Conservation (phyloP, 1,284 basidiomycete genomes). For the Leccinum fallax region DNA sequence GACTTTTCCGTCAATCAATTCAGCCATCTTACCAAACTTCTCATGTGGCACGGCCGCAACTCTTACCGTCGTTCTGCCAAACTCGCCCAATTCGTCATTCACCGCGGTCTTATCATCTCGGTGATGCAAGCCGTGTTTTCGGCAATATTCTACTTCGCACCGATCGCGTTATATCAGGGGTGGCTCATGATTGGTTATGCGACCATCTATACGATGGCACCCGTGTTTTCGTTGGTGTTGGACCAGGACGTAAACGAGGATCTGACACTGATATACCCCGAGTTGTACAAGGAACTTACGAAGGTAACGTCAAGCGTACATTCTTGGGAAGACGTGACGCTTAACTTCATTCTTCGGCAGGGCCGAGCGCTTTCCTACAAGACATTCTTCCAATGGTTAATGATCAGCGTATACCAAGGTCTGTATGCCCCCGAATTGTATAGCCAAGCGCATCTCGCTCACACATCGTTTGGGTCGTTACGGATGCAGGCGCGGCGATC, state of each 20-base stretch:
- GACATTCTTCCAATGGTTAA: conserved; percentile 98
- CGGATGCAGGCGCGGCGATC: conserved; percentile 81
- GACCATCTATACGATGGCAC: conserved; percentile 98
- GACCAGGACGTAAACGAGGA: conserved; percentile 97
- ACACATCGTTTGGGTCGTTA: neutral
- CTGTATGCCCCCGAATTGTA: conserved; percentile 9
- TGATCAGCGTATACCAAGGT: conserved; percentile 99
- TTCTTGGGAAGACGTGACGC: neutral
- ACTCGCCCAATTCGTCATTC: conserved; percentile 98
- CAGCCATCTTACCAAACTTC: conserved; percentile 90
- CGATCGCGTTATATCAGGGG: conserved; percentile 97
- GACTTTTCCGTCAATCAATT: conserved; percentile 99
- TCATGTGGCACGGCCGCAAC: conserved; percentile 97
- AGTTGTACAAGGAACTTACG: conserved; percentile 96
- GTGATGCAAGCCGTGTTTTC: conserved; percentile 98
- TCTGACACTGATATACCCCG: conserved; percentile 93
- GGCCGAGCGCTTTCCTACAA: conserved; percentile 92
- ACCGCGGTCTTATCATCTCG: conserved; percentile 96
- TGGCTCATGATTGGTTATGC: conserved; percentile 99
- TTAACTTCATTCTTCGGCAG: conserved; percentile 43
- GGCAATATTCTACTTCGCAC: conserved; percentile 98
- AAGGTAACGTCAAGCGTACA: conserved; percentile 57
- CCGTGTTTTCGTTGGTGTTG: conserved; percentile 95
- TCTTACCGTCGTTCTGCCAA: conserved; percentile 98
- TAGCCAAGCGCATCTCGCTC: neutral